These are phyloP conservation scores for Knoxdaviesia proteae DNA, from an alignment of 2,329 filamentous ascomycete species.

Conservation along the genomic window DNA sequence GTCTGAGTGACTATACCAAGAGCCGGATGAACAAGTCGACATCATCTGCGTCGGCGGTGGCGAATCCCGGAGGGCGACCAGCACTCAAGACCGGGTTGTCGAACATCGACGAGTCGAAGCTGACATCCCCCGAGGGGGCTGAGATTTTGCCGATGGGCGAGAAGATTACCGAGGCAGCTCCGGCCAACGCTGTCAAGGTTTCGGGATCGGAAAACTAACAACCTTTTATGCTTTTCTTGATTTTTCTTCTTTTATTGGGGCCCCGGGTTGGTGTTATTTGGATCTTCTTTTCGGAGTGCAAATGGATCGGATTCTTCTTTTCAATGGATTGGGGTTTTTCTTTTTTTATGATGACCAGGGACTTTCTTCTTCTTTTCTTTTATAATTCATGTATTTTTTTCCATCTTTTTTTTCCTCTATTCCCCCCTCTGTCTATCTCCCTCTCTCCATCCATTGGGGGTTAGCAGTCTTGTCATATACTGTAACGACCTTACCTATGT, in stretches of 20 bases:
- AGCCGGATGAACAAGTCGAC: conserved; percentile 33
- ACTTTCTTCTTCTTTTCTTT: conserved; percentile 1
- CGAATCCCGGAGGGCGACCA: conserved; percentile 1
- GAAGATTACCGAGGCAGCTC: not conserved
- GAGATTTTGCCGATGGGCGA: not conserved
- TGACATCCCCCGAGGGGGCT: not conserved
- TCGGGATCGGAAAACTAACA: no score
- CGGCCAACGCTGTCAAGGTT: not conserved
- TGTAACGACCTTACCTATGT: no score
- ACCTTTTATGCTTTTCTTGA: conserved; percentile 1
- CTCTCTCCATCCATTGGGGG: no score
- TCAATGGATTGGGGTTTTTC: not conserved
- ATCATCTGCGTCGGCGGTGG: conserved; percentile 13
- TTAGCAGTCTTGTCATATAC: no score
- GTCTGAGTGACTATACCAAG: conserved; percentile 43
- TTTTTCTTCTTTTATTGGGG: not conserved
- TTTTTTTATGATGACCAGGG: conserved; percentile 4
- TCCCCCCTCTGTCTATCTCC: not conserved
- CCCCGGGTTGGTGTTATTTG: not conserved
- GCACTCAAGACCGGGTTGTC: no score
- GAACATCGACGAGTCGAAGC: not conserved
- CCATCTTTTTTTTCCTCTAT: conserved; percentile 1
- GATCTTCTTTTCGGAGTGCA: not conserved
- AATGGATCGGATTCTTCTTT: not conserved
- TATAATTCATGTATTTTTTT: not conserved